These are phyloP conservation scores for Aureobasidium sp. DNA, from an alignment of 2,329 filamentous ascomycete species.

Conservation along the genomic window DNA sequence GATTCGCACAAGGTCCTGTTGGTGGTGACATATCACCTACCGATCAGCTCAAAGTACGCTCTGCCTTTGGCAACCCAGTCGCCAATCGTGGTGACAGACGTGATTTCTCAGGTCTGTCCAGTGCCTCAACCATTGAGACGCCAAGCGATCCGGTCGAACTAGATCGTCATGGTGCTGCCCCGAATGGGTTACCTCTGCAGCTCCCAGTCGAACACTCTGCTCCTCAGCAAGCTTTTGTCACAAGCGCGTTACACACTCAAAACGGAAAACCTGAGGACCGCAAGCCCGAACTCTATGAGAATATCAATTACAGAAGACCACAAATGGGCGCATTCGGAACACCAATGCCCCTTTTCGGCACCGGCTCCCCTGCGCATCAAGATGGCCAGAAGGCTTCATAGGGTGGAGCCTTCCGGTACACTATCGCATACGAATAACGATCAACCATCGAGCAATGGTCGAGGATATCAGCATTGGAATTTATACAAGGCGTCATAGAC, in stretches of 20 bases:
- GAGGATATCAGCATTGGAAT: background rate
- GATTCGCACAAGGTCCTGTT: slow-evolving; percentile 18
- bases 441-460: background rate
- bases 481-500: background rate
- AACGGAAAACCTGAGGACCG: slow-evolving; percentile 19
- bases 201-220: slow-evolving; percentile 21
- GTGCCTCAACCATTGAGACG: slow-evolving; percentile 19
- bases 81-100: slow-evolving; percentile 11
- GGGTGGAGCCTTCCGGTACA: background rate
- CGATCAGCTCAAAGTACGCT: slow-evolving; percentile 17
- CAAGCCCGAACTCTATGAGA: slow-evolving; percentile 22
- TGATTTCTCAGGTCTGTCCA: slow-evolving; percentile 19
- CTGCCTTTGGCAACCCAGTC: background rate
- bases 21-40: slow-evolving; percentile 18
- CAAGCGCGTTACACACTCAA: slow-evolving; percentile 23
- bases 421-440: slow-evolving; percentile 1
- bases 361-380: background rate
- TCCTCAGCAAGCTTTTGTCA: slow-evolving; percentile 24
- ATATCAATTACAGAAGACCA: slow-evolving; percentile 22
- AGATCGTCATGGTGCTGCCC: background rate
- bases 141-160: slow-evolving; percentile 11
- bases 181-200: background rate
- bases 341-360: slow-evolving; percentile 19
- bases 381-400: slow-evolving; percentile 15
- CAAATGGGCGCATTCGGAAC: slow-evolving; percentile 24